These are phyloP conservation scores for Colletotrichum navitas DNA, from an alignment of 2,329 filamentous ascomycete genomes.

Conservation along the genomic window DNA sequence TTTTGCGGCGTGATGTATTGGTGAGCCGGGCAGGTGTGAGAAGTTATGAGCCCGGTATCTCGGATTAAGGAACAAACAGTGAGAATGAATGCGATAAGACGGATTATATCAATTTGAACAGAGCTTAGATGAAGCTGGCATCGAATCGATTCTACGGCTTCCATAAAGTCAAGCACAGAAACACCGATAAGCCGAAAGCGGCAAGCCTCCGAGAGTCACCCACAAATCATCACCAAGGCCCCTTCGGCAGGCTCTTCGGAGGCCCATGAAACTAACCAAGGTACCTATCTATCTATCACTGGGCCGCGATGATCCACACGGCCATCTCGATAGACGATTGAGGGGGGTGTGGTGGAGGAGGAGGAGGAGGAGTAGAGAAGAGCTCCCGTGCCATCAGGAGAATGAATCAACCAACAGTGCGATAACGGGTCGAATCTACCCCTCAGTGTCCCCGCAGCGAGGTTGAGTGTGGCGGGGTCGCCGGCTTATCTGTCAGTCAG, in stretches of 20 bases:
- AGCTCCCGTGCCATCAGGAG: slow-evolving; percentile 2
- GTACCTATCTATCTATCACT: neutral
- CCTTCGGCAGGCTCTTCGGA: slow-evolving; percentile 27
- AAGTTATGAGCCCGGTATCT: neutral
- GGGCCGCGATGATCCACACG: slow-evolving; percentile 6
- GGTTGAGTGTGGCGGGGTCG: slow-evolving; percentile 23
- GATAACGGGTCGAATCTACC: neutral
- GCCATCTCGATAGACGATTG: slow-evolving; percentile 9
- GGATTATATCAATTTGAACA: neutral
- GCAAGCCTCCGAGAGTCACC: slow-evolving; percentile 19
- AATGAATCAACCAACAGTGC: slow-evolving; percentile 3
- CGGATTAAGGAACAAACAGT: neutral
- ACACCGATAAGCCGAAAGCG: slow-evolving; percentile 22
- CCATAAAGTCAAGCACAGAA: neutral
- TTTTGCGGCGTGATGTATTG: neutral
- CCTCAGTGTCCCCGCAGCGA: slow-evolving; percentile 1
- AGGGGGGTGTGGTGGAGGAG: slow-evolving; percentile 33
- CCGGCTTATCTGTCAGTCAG: neutral
- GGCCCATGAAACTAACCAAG: neutral
- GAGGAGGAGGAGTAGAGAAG: slow-evolving; percentile 28
- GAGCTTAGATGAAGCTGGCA: slow-evolving; percentile 2
- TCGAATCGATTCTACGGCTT: slow-evolving; percentile 24
- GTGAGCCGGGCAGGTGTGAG: neutral
- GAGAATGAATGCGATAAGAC: neutral
- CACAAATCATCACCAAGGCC: slow-evolving; percentile 16